Conservation (phyloP, 305 asterid species). For the Rubia balearica region DNA sequence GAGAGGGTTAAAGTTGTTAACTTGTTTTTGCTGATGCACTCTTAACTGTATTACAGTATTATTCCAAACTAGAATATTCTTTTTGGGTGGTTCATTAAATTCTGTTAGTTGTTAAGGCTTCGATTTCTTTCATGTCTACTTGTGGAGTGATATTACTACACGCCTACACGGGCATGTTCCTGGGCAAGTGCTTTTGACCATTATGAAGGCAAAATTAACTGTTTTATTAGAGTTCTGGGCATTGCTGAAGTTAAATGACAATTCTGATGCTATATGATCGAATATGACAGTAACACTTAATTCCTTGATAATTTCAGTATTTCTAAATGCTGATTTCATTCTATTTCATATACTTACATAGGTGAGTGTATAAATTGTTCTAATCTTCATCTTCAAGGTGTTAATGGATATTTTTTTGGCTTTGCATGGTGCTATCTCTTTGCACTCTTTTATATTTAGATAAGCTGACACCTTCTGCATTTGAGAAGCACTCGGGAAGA, state of each 20-base stretch:
- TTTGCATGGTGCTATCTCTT: neutral
- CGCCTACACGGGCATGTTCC: neutral
- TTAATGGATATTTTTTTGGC: neutral
- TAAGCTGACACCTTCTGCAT: slow-evolving; percentile 47
- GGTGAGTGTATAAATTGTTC: neutral
- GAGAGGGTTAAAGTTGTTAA: neutral
- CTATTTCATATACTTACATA: neutral
- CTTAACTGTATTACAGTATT: neutral
- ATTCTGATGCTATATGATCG: neutral
- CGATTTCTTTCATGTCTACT: neutral
- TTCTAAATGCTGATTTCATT: neutral
- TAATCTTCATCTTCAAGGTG: neutral
- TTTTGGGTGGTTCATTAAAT: neutral
- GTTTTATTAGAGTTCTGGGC: neutral
- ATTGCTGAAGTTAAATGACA: neutral
- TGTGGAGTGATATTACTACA: neutral
- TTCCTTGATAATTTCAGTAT: neutral
- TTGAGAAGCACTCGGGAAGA: slow-evolving; percentile 52
- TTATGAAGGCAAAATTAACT: neutral
- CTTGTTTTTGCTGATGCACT: neutral
- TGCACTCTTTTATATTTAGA: slow-evolving; percentile 21
- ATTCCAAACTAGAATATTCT: neutral
- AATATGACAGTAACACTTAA: neutral
- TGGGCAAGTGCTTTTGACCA: slow-evolving; percentile 1
- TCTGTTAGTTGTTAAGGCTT: neutral